Conservation (phyloP, 345 rosid genomes). For the Eutrema heterophyllum region DNA sequence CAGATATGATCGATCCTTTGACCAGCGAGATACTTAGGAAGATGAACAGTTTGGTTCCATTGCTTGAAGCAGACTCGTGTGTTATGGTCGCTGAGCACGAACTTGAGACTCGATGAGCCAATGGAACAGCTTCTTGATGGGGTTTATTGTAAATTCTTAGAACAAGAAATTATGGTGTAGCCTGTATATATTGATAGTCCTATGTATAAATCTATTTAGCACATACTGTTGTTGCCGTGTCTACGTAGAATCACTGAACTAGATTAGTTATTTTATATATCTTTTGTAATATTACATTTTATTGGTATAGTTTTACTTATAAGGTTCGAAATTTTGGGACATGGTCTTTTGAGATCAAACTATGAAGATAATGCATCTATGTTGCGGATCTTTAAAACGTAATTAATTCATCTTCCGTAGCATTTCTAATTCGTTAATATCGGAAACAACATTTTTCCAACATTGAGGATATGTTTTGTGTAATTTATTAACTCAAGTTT, state of each 20-base stretch:
- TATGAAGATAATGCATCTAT: neutral
- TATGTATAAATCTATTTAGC: neutral
- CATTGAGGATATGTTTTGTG: neutral
- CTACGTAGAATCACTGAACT: neutral
- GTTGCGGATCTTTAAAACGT: neutral
- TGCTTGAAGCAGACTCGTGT: slow-evolving; percentile 87
- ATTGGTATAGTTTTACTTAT: neutral
- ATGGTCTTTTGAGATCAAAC: neutral
- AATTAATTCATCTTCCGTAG: neutral
- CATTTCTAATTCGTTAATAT: neutral
- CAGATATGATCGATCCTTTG: slow-evolving; percentile 54
- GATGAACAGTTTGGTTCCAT: slow-evolving; percentile 40
- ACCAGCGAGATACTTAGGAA: slow-evolving; percentile 42
- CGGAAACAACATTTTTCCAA: neutral
- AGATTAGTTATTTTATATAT: neutral
- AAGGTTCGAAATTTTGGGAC: neutral
- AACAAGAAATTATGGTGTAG: neutral
- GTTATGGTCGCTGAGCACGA: slow-evolving; percentile 88
- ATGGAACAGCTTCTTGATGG: slow-evolving; percentile 63
- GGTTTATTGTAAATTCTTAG: neutral
- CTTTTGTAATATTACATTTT: neutral
- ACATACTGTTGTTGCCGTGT: neutral
- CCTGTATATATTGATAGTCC: slow-evolving; percentile 4
- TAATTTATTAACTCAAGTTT: neutral
- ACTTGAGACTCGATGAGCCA: slow-evolving; percentile 54